These are phyloP conservation scores for Daldinia concentrica DNA, from an alignment of 495 filamentous ascomycete species.

Conservation along the genomic window DNA sequence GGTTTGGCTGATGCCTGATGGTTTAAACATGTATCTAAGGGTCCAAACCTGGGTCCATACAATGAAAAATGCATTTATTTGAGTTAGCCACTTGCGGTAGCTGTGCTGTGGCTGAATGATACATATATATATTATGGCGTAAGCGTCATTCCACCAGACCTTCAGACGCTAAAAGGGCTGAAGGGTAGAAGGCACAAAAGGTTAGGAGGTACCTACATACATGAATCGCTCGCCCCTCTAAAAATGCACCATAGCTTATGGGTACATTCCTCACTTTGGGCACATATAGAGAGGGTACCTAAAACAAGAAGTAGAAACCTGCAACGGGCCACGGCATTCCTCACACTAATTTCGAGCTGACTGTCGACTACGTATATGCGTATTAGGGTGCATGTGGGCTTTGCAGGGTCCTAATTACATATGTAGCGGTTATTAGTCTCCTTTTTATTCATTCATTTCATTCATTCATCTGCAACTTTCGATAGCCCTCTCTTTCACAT, in stretches of 20 bases:
- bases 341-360: constrained; percentile 21
- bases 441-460: constrained; percentile 25
- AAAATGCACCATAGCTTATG: background rate
- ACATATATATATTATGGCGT: background rate
- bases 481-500: constrained; percentile 39
- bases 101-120: background rate
- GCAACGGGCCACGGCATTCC: constrained; percentile 32
- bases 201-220: background rate
- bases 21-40: too few species aligned
- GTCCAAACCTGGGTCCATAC: too few species aligned
- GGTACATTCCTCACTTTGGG: constrained; percentile 1
- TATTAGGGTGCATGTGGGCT: constrained; percentile 13
- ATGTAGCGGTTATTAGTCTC: constrained; percentile 18
- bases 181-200: background rate
- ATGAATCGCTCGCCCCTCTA: background rate
- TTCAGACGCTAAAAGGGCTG: background rate
- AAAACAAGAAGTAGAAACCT: constrained; percentile 11
- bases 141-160: background rate
- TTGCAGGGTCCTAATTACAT: constrained; percentile 32
- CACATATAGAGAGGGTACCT: background rate
- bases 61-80: background rate
- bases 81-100: background rate
- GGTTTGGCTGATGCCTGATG: background rate
- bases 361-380: constrained; percentile 17
- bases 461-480: constrained; percentile 33